Base-by-base conservation (phyloP, 805 yeast genomes). In the Cyberlindnera misumaiensis region DNA sequence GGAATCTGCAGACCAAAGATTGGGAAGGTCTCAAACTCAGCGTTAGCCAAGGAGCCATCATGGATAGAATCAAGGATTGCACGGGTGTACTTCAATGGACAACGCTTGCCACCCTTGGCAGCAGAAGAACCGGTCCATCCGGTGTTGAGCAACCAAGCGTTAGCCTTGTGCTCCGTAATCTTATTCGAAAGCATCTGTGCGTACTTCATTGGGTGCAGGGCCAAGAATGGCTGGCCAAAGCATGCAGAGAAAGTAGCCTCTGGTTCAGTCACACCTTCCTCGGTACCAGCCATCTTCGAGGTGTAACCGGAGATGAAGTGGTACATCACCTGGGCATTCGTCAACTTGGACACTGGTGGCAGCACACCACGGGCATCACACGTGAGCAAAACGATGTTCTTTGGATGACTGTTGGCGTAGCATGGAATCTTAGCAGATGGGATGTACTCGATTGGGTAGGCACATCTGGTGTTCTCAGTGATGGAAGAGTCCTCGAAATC, bases 231-330 rank as follows among this genome's bases (percentile, higher is more conserved):
- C 73, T 90, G 97, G 60, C 97, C 98, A 64, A 89, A 90, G 73
- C 98, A 90, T 39, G 98, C 96, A 45, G 96, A 85, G 78, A 90
- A 90, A 14, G 96, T 87, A 41, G 97, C 96, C 66, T 85, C 88
- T 46, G 98, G 97, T 70, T 90, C 97, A 46, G 97, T 89, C 50
- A 90, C 86, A 67, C 98, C 98, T 64, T 86, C 94, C 70, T 90
- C 98, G 38, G 98, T 90, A 64, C 97, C 97, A 46, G 98, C 96
- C 95, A 90, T 90, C 78, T 93, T 90, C 40, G 97, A 90, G 46
- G 98, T 90, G 77, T 90, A 90, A 58, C 98, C 98, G 48, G 95
- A 83, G 55, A 90, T 90, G 70, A 90, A 90, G 70, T 90, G 97
- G 76, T 93, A 90, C 97, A 93, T 90, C 49, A 90, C 97, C 70